These are phyloP conservation scores for Pseudogymnoascus sp. DNA, from an alignment of 2,329 filamentous ascomycete genomes.

Conservation along the genomic window DNA sequence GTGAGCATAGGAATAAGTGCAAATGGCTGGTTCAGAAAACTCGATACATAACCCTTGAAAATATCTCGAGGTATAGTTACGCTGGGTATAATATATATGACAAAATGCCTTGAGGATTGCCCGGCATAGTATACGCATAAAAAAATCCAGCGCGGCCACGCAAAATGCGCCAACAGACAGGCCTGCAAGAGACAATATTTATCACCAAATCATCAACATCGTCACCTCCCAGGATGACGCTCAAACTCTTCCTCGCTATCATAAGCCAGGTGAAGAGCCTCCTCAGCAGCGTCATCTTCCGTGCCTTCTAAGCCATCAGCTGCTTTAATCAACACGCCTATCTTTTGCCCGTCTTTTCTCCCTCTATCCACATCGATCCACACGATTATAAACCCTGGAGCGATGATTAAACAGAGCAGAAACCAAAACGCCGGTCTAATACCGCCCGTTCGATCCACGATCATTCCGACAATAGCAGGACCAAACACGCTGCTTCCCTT, in stretches of 20 bases:
- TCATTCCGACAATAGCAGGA: constrained; percentile 83
- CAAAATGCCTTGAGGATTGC: neutral
- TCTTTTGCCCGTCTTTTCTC: constrained; percentile 55
- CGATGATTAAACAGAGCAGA: constrained; percentile 70
- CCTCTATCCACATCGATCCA: constrained; percentile 78
- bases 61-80: neutral
- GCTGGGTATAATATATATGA: neutral
- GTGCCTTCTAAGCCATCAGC: constrained; percentile 29
- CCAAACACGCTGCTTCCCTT: constrained; percentile 94
- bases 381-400: constrained; percentile 78
- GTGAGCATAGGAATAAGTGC: neutral
- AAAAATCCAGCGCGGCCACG: neutral
- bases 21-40: neutral
- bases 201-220: neutral
- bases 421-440: constrained; percentile 90
- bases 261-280: neutral
- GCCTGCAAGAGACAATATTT: neutral
- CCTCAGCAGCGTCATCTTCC: neutral
- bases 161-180: neutral
- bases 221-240: neutral
- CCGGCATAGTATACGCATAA: neutral
- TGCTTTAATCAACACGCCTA: constrained; percentile 53
- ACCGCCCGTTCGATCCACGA: constrained; percentile 75
- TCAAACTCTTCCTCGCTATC: constrained; percentile 7
- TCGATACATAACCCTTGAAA: neutral